These are phyloP conservation scores for Colletotrichum acutatum DNA, from an alignment of 2,329 filamentous ascomycete genomes.

Conservation along the genomic window DNA sequence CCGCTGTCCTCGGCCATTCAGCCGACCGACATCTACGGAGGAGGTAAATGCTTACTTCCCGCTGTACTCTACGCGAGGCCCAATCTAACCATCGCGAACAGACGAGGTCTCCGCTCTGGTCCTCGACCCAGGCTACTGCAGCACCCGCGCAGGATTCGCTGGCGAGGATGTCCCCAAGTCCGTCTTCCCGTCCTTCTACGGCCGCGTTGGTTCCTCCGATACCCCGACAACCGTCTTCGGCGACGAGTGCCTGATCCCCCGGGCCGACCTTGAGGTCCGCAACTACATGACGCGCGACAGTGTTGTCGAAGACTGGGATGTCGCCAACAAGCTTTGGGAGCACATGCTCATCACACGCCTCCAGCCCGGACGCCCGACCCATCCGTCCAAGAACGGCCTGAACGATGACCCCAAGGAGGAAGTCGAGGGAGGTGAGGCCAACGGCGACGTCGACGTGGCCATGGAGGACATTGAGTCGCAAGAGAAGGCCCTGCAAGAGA, in stretches of 20 bases:
- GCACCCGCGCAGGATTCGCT: conserved; percentile 93
- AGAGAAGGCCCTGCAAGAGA: conserved; percentile 88
- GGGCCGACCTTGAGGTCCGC: conserved; percentile 81
- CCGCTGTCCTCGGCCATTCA: conserved; percentile 65
- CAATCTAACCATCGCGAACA: conserved; percentile 48
- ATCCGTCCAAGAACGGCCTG: conserved; percentile 80
- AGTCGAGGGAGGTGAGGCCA: conserved; percentile 70
- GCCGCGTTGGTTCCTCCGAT: conserved; percentile 62
- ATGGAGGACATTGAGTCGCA: conserved; percentile 64
- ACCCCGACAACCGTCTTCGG: conserved; percentile 77
- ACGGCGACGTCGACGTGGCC: conserved; percentile 69
- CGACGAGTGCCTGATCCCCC: conserved; percentile 88
- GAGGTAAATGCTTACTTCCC: conserved; percentile 56
- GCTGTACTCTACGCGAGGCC: conserved; percentile 19
- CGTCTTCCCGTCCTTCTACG: conserved; percentile 91
- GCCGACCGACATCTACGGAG: conserved; percentile 72
- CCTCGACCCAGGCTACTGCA: conserved; percentile 92
- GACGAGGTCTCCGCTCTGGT: conserved; percentile 98
- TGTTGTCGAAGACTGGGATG: conserved; percentile 96
- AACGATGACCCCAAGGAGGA: conserved; percentile 73
- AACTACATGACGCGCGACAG: conserved; percentile 93
- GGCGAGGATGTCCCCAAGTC: conserved; percentile 98
- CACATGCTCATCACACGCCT: conserved; percentile 89
- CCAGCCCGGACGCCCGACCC: conserved; percentile 78
- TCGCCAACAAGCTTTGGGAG: conserved; percentile 90